Evolutionary conservation across 257 asterid species (phyloP).

Genomic region (Marsdenia floribunda): DNA sequence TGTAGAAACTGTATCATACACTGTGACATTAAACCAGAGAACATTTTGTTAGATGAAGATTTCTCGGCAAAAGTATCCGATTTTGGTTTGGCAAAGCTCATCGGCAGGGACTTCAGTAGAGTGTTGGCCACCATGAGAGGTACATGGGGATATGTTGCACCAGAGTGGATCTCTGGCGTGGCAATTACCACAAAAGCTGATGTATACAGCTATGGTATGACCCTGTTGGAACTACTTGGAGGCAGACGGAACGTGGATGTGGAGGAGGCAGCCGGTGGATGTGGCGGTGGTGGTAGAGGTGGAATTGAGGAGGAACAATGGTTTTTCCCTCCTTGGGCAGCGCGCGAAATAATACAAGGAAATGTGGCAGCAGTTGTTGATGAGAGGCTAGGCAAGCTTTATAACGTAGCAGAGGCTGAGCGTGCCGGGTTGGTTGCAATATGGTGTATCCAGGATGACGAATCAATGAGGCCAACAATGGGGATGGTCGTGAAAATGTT

Average conservation of each 20-base stretch:
- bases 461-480: conserved; percentile 63
- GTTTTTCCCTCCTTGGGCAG: conserved; percentile 79
- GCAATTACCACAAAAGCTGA: conserved; percentile 80
- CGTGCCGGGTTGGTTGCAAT: conserved; percentile 53
- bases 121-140: conserved; percentile 75
- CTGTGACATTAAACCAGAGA: conserved; percentile 79
- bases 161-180: conserved; percentile 83
- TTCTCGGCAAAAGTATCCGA: conserved; percentile 71
- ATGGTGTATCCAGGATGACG: conserved; percentile 90
- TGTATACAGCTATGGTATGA: conserved; percentile 83
- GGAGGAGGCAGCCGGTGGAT: conserved; percentile 39
- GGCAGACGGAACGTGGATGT: conserved; percentile 52
- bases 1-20: conserved; percentile 65
- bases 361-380: conserved; percentile 47
- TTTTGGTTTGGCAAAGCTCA: conserved; percentile 73
- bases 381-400: conserved; percentile 43
- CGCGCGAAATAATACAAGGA: conserved; percentile 53
- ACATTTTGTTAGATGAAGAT: conserved; percentile 58
- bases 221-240: conserved; percentile 57
- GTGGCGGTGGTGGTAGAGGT: conserved; percentile 35
- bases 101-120: conserved; percentile 71
- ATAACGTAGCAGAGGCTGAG: conserved; percentile 42
- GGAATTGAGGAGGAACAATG: conserved; percentile 55
- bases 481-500: conserved; percentile 82
- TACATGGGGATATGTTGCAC: conserved; percentile 87